Base-by-base conservation (phyloP, 208 protist species). In the Acanthamoeba divionensis region DNA sequence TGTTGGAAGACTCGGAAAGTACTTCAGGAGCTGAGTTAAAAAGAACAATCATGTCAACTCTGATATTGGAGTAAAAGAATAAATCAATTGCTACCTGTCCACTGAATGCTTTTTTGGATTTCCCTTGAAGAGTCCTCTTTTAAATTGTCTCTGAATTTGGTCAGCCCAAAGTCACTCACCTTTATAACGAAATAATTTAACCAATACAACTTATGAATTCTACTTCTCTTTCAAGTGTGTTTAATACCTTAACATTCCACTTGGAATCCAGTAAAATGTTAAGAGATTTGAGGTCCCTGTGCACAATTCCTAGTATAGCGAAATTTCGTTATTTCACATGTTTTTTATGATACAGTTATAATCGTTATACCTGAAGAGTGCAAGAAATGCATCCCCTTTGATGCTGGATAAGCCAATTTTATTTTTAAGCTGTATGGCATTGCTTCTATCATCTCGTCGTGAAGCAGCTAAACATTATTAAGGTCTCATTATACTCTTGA, bases 261-360 rank as follows among this genome's bases (percentile, higher is more conserved):
- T 83, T 83, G 47, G 73, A 83, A 38, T 83, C 73, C 18, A 83
- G 73, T 3, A 83, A 54, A 29, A 83, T 47, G 48, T 83, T 83
- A 54, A 83, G 73, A 0, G 73, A 83, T 33, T 83, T 83, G 73
- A 83, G 73, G 33, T 83, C 73, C 13, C 73, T 47, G 18, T 83
- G 73, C n/a, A 83, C 73, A 54, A 83, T 83, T 13, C 80, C 80
- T 44, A 0, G 80, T 73, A n/a, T 88, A 62, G 2, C 66, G 57
- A 62, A 85, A 85, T 48, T 85, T 48, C 48, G 65, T 60, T 48
- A 48, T 54, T 36, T 63, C 44, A 18, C 52, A 48, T 4, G 75
- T 54, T n/a, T 85, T 48, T 7, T 63, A 63, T 5, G 50, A n/a
- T n/a, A n/a, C n/a, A n/a, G n/a, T n/a, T n/a, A n/a, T 33, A 54